Evolutionary conservation across 345 rosid genomes (phyloP).

Genomic region (Eucalyptus regnans): DNA sequence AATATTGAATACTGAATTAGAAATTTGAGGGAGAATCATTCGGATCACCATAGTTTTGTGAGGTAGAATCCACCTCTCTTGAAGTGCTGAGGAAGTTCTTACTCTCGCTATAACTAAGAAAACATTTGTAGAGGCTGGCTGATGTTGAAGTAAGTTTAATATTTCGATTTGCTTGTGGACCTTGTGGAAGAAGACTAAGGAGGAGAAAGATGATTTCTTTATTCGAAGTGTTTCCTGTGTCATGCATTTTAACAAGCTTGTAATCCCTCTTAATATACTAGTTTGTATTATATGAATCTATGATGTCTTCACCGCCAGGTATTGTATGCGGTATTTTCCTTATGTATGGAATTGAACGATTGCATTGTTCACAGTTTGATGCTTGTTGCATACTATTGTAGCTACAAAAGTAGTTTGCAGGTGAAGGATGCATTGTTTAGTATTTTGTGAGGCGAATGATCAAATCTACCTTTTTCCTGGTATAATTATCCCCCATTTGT

Average conservation of each 20-base stretch:
- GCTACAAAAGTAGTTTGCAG: neutral
- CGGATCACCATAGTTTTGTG: neutral
- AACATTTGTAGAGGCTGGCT: neutral
- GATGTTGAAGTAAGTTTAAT: neutral
- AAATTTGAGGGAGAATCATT: neutral
- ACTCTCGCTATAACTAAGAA: neutral
- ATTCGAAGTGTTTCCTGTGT: neutral
- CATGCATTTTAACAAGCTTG: neutral
- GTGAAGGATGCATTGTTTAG: neutral
- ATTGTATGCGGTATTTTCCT: neutral
- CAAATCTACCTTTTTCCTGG: neutral
- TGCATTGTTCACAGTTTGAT: neutral
- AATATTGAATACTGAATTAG: neutral
- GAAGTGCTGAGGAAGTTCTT: neutral
- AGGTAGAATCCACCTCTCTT: neutral
- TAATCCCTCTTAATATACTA: neutral
- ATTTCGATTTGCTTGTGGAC: neutral
- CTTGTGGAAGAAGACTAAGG: neutral
- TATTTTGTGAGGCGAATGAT: neutral
- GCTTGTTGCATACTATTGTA: neutral
- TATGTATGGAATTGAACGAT: neutral
- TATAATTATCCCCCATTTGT: neutral
- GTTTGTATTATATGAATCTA: neutral
- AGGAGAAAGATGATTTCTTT: neutral
- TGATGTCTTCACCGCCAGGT: neutral